phyloP scores from a whole-genome alignment of 306 rosid species.

The Lithocarpus polystachyus region DNA sequence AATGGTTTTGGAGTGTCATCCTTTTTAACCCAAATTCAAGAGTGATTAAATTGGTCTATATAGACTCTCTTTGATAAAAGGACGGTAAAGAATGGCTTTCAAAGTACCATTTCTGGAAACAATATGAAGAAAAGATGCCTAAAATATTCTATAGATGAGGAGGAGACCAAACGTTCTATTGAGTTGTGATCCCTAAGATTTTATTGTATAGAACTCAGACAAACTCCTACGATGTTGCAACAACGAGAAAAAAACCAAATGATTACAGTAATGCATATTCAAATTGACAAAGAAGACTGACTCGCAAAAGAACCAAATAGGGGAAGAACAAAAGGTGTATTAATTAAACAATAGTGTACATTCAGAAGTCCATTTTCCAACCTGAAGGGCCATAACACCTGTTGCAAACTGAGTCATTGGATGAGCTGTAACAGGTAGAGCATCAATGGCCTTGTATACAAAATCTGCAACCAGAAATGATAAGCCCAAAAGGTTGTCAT shows the following conservation, averaged over 20 bases:
- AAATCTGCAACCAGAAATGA: slow-evolving; percentile 59
- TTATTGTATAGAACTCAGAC: too few species aligned
- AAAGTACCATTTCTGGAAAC: background rate
- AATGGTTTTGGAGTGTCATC: too few species aligned
- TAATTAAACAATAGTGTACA: background rate
- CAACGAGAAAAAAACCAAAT: background rate
- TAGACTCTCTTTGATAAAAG: background rate
- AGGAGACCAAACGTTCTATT: background rate
- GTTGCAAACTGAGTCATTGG: slow-evolving; percentile 95
- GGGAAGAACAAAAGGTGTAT: background rate
- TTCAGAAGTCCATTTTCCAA: slow-evolving; percentile 34
- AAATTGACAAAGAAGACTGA: background rate
- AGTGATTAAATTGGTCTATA: background rate
- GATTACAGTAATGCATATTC: background rate
- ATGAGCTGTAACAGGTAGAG: slow-evolving; percentile 81
- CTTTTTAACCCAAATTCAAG: background rate
- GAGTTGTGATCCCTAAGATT: background rate
- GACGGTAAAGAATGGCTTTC: background rate
- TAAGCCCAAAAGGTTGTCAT: slow-evolving; percentile 8
- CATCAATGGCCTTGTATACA: slow-evolving; percentile 88
- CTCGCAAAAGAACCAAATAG: slow-evolving; percentile 5
- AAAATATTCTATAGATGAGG: too few species aligned
- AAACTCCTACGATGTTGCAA: background rate
- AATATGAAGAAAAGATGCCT: background rate
- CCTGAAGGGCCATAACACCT: slow-evolving; percentile 99